phyloP scores from a whole-genome alignment of 2,329 filamentous ascomycete species.

The Gnomoniopsis smithogilvyi region DNA sequence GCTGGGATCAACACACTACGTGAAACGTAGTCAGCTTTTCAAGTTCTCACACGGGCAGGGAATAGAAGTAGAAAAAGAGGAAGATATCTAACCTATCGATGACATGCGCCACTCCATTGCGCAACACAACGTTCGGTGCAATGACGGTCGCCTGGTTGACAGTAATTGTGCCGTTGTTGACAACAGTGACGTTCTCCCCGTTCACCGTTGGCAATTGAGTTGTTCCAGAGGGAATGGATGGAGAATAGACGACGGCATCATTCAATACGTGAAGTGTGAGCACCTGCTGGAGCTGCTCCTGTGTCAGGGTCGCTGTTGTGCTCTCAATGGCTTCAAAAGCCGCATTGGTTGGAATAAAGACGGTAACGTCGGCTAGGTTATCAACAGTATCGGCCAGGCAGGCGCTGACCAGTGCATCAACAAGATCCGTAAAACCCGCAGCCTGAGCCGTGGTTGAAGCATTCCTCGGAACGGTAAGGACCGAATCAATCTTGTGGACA shows the following conservation, averaged over 20 bases:
- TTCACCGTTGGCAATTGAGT: not conserved
- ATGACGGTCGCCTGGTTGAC: slow-evolving; percentile 2
- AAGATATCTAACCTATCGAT: not conserved
- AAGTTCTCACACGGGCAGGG: too few relatives aligned
- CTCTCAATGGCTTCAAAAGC: not conserved
- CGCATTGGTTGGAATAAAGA: slow-evolving; percentile 3
- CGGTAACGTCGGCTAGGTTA: not conserved
- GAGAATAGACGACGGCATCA: too few relatives aligned
- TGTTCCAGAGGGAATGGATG: too few relatives aligned
- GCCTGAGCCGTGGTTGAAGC: slow-evolving; percentile 1
- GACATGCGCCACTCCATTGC: slow-evolving; percentile 2
- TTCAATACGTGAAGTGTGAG: not conserved
- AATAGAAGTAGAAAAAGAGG: too few relatives aligned
- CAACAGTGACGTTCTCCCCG: not conserved
- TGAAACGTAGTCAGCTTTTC: too few relatives aligned
- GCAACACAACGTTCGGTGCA: not conserved
- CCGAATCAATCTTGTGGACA: slow-evolving; percentile 3
- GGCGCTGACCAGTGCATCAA: not conserved
- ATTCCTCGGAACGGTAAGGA: slow-evolving; percentile 3
- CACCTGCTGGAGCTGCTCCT: not conserved
- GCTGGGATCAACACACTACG: not conserved
- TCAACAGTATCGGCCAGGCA: not conserved
- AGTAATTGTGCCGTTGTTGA: not conserved
- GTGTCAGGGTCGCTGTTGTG: not conserved
- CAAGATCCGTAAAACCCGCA: not conserved